Conservation (phyloP, 352 stramenopile species). For the Phytophthora ramorum region DNA sequence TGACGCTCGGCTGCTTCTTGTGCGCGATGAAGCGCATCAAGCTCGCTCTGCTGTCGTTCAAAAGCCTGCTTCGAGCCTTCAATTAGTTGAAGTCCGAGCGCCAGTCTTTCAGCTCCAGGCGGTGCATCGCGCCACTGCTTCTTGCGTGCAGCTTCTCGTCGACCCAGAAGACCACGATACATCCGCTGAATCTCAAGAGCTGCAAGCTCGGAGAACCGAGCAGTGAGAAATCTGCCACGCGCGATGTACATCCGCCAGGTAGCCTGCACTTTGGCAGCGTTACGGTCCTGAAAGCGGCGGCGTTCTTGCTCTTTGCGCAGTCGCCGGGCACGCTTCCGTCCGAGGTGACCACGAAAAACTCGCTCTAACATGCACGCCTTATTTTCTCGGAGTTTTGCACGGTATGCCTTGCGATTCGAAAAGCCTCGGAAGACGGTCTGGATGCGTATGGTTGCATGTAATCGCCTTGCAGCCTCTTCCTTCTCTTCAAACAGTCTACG, state of each 20-base stretch:
- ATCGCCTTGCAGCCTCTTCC: slow-evolving; percentile 23
- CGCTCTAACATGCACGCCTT: slow-evolving; percentile 69
- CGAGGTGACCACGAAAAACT: slow-evolving; percentile 74
- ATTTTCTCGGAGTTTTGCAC: slow-evolving; percentile 43
- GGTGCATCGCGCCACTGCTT: slow-evolving; percentile 89
- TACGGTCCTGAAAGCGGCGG: slow-evolving; percentile 55
- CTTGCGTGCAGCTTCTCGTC: slow-evolving; percentile 65
- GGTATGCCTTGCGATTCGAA: slow-evolving; percentile 57
- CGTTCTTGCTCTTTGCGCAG: slow-evolving; percentile 51
- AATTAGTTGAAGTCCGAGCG: slow-evolving; percentile 91
- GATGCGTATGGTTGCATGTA: slow-evolving; percentile 50
- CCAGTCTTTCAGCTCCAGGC: slow-evolving; percentile 89
- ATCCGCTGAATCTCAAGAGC: slow-evolving; percentile 92
- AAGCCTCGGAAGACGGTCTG: slow-evolving; percentile 80
- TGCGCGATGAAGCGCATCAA: slow-evolving; percentile 92
- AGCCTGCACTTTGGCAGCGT: slow-evolving; percentile 86
- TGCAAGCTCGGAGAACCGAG: slow-evolving; percentile 75
- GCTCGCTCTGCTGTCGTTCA: slow-evolving; percentile 91
- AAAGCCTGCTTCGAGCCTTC: slow-evolving; percentile 94
- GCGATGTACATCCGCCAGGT: slow-evolving; percentile 89
- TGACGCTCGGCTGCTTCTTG: slow-evolving; percentile 91
- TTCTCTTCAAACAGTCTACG: slow-evolving; percentile 26
- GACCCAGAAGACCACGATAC: slow-evolving; percentile 87
- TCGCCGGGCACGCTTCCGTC: slow-evolving; percentile 44
- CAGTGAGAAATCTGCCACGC: slow-evolving; percentile 68